phyloP scores from a whole-genome alignment of 192 early-diverging fungal species.

The Umbelopsis ramanniana region DNA sequence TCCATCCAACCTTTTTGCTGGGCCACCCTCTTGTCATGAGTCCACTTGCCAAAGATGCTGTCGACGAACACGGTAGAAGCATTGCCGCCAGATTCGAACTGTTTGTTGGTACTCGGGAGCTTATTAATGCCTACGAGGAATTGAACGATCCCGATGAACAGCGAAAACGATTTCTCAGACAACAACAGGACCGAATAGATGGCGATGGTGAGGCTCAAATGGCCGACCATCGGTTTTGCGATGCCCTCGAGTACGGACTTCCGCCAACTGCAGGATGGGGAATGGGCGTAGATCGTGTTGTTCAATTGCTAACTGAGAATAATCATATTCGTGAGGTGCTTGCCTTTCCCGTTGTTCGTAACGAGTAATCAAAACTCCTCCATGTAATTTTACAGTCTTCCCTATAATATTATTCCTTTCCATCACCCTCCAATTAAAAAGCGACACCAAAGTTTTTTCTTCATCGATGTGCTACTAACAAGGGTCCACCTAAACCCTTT shows the following conservation, averaged over 20 bases:
- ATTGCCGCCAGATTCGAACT: conserved; percentile 79
- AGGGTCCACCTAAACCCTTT: too few relatives aligned
- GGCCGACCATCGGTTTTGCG: conserved; percentile 73
- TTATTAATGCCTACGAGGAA: conserved; percentile 89
- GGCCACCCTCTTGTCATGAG: conserved; percentile 82
- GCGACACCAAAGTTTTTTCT: too few relatives aligned
- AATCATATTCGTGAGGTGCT: conserved; percentile 82
- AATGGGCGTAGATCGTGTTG: conserved; percentile 84
- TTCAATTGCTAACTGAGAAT: conserved; percentile 70
- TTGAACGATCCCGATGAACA: conserved; percentile 87
- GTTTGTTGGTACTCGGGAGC: conserved; percentile 76
- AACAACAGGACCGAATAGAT: conserved; percentile 62
- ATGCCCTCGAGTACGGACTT: conserved; percentile 81
- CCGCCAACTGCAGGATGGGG: conserved; percentile 93
- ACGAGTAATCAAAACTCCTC: background rate
- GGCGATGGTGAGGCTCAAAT: conserved; percentile 81
- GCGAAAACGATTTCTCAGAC: conserved; percentile 63
- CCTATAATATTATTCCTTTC: background rate
- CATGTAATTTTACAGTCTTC: background rate
- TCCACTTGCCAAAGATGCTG: conserved; percentile 72
- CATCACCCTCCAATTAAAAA: too few relatives aligned
- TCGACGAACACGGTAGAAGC: conserved; percentile 34
- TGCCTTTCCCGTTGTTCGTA: conserved; percentile 67
- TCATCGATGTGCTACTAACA: too few relatives aligned
- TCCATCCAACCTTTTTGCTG: conserved; percentile 81